Base-by-base conservation (phyloP, 2,329 filamentous ascomycete genomes). In the Aspergillus sp. region DNA sequence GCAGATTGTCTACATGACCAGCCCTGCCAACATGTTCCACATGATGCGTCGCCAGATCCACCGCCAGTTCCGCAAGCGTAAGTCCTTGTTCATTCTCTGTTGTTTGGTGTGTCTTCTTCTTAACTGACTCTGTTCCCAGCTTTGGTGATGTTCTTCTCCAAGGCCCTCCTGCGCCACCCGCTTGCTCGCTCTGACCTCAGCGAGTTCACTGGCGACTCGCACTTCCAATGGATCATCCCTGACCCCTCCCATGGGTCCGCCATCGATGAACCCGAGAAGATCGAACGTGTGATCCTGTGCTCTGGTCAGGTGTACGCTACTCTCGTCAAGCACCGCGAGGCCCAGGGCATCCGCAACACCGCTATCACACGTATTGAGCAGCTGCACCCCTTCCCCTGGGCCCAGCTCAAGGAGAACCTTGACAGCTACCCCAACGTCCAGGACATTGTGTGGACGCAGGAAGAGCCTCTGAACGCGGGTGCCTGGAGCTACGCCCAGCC, bases 381-480 rank as follows among this genome's bases (percentile, higher is more conserved):
- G 74, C 81, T 98, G 51, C 90, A 98, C 75, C 93, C 93, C 62
- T 98, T 98, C 87, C 93, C 93, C 44, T 98, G 93, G 91, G 83
- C 90, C 60, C 89, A 93, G 71, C 81, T 98, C 46, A 88, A 86
- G 76, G 91, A 97, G 70, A 97, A 97, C 76, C 80, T 98, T 46
- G 91, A 98, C 76, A 82, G 76, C 70, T 98, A 98, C 77, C 88
- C 90, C 66, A 98, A 98, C 70, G 91, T 91, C 59, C 88, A 96
- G 79, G 91, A 89, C 54, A 89, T 98, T 57, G 89, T 98, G 53
- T 98, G 90, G 90, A 84, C 82, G 58, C 93, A 98, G 73, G 93
- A 98, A 70, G 93, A 98, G 76, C 93, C 93, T 30, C 81, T 98
- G 50, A 98, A 98, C 67, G 93, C 93, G 6, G 93, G 93, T 69